Conservation (phyloP, 2,329 filamentous ascomycete genomes). For the Trichoderma sp. region DNA sequence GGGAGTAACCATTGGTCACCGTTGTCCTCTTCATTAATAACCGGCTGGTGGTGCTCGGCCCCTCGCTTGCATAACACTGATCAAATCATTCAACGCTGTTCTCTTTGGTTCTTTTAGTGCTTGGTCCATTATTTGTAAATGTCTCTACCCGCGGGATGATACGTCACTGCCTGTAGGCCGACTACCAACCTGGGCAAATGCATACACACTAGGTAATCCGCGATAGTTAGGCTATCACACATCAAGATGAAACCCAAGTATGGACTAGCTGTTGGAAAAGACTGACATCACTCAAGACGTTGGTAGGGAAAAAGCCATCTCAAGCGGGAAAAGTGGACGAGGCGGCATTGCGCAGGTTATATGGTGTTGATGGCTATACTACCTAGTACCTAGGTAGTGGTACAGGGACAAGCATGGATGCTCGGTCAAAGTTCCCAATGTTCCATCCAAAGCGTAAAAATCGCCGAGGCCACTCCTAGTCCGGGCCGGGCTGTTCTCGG, state of each 20-base stretch:
- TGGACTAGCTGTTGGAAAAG: background rate
- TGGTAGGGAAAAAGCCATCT: background rate
- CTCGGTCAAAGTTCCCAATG: conserved; percentile 7
- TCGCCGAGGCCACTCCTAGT: background rate
- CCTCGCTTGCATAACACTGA: background rate
- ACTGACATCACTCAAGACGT: background rate
- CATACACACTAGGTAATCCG: background rate
- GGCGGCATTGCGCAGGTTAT: background rate
- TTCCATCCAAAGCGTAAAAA: background rate
- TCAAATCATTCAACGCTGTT: background rate
- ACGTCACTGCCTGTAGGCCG: background rate
- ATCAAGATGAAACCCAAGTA: background rate
- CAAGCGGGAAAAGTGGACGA: background rate
- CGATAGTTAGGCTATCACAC: background rate
- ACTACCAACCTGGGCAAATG: background rate
- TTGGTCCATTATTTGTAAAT: background rate
- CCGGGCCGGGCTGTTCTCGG: conserved; percentile 14
- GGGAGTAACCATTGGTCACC: background rate
- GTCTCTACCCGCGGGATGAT: background rate
- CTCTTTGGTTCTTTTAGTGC: background rate
- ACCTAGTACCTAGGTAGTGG: no score
- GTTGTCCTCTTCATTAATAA: background rate
- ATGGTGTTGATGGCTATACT: background rate
- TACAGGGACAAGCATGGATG: background rate
- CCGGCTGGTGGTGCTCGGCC: background rate